A percentile compares a stretch with the other conserved stretches of the same genome.
Conservation (phyloP, 345 rosid species). For the Acer campestre region DNA sequence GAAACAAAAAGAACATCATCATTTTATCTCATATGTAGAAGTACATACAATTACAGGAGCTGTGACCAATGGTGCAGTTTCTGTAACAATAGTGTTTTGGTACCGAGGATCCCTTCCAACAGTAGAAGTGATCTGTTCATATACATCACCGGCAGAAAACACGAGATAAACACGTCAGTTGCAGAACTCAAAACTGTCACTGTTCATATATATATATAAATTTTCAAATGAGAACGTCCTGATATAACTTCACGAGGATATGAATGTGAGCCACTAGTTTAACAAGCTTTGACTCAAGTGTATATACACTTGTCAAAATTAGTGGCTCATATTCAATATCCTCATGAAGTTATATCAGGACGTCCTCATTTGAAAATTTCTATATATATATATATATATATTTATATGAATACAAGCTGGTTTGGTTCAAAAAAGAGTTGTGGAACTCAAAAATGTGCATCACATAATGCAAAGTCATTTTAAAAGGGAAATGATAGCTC, state of each 20-base stretch:
- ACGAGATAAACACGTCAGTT: neutral
- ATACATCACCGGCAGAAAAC: constrained; percentile 20
- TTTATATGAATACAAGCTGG: neutral
- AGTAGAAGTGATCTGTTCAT: constrained; percentile 73
- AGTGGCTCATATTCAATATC: too few species aligned
- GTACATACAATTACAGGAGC: constrained; percentile 79
- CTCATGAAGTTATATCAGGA: too few species aligned
- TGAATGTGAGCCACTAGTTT: too few species aligned
- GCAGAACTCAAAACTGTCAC: constrained; percentile 1
- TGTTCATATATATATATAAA: neutral
- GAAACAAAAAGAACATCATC: neutral
- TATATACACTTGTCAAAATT: too few species aligned
- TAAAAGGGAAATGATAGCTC: neutral
- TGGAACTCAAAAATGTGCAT: constrained; percentile 5
- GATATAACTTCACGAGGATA: too few species aligned
- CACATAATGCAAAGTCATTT: constrained; percentile 14
- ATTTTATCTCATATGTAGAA: constrained; percentile 18
- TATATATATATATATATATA: neutral
- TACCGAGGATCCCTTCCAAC: constrained; percentile 79
- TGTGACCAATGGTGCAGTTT: constrained; percentile 57
- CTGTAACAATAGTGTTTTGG: constrained; percentile 65
- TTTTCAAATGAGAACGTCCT: too few species aligned
- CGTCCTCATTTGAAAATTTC: too few species aligned
- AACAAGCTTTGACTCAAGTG: too few species aligned
- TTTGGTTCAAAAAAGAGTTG: neutral